Percentiles rank a stretch among this genome's conserved stretches.
Evolutionary conservation across 1,139 yeast genomes (phyloP).

Genomic region (Nadsonia commutata): DNA sequence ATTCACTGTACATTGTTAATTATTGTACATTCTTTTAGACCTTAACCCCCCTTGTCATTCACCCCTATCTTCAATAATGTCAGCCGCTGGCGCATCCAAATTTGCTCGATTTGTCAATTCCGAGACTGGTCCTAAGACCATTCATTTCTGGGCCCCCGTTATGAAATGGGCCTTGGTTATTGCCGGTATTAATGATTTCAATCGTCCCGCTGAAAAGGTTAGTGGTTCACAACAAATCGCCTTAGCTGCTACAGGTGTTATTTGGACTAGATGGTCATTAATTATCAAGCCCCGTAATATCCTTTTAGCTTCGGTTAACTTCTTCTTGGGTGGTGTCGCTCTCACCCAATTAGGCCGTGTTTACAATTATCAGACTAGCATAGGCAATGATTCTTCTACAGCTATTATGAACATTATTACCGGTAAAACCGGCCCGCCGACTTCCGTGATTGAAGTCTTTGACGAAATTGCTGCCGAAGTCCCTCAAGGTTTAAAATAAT

Average conservation of each 20-base stretch:
- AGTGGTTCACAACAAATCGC: constrained; percentile 91
- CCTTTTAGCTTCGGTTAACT: constrained; percentile 82
- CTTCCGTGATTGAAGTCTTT: no score
- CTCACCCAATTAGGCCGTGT: constrained; percentile 70
- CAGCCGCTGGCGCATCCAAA: constrained; percentile 32
- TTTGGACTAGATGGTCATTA: constrained; percentile 98
- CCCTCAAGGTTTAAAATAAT: no score
- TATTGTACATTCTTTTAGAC: no score
- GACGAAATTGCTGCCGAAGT: neutral
- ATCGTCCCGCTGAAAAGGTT: constrained; percentile 82
- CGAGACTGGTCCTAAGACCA: constrained; percentile 89
- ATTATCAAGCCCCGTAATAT: constrained; percentile 82
- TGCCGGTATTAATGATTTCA: constrained; percentile 78
- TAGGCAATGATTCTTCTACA: constrained; percentile 38
- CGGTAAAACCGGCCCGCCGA: constrained; percentile 26
- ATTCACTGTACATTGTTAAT: no score
- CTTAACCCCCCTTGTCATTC: no score
- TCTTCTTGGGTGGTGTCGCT: constrained; percentile 84
- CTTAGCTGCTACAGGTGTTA: constrained; percentile 77
- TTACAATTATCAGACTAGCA: constrained; percentile 39
- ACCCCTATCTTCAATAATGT: constrained; percentile 21
- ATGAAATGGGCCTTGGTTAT: constrained; percentile 75
- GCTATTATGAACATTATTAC: constrained; percentile 43
- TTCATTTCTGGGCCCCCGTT: constrained; percentile 80
- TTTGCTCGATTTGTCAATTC: constrained; percentile 63